A percentile compares a stretch with the other conserved stretches of the same genome.
Conservation (phyloP, 2,329 filamentous ascomycete species). For the Dothideomycetes sp. region DNA sequence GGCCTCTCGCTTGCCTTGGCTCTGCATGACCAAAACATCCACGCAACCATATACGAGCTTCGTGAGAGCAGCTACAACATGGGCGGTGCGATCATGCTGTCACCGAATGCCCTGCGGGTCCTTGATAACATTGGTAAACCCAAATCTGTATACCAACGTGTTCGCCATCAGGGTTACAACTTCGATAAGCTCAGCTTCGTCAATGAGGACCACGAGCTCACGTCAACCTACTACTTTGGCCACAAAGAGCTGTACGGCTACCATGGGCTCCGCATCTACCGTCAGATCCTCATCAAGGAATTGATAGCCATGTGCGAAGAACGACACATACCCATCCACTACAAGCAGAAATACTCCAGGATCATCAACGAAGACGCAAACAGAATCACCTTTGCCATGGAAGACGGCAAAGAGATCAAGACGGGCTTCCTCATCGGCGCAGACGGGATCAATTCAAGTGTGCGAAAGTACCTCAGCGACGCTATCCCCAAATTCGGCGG, state of each 20-base stretch:
- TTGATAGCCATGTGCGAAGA: slow-evolving; percentile 32
- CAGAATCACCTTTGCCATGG: slow-evolving; percentile 18
- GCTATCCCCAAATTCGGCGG: slow-evolving; percentile 15
- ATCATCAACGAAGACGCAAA: slow-evolving; percentile 21
- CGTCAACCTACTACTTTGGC: slow-evolving; percentile 12
- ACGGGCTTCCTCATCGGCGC: slow-evolving; percentile 16
- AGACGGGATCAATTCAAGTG: slow-evolving; percentile 13
- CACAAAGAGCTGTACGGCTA: slow-evolving; percentile 39
- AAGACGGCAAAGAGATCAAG: slow-evolving; percentile 10
- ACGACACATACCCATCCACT: slow-evolving; percentile 32
- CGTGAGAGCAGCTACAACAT: slow-evolving; percentile 1
- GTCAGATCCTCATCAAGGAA: slow-evolving; percentile 40
- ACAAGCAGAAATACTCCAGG: slow-evolving; percentile 36
- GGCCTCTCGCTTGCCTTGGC: slow-evolving; percentile 45
- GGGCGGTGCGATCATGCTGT: slow-evolving; percentile 45
- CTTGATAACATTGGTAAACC: slow-evolving; percentile 39
- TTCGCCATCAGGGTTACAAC: slow-evolving; percentile 37
- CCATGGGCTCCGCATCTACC: slow-evolving; percentile 42
- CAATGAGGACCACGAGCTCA: slow-evolving; percentile 19
- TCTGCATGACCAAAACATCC: slow-evolving; percentile 39
- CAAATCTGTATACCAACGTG: slow-evolving; percentile 37
- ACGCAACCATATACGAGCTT: slow-evolving; percentile 41
- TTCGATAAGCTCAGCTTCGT: slow-evolving; percentile 41
- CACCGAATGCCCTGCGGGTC: slow-evolving; percentile 46
- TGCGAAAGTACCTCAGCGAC: slow-evolving; percentile 23